phyloP scores from a whole-genome alignment of 257 asterid genomes.

The Asclepias syriaca region DNA sequence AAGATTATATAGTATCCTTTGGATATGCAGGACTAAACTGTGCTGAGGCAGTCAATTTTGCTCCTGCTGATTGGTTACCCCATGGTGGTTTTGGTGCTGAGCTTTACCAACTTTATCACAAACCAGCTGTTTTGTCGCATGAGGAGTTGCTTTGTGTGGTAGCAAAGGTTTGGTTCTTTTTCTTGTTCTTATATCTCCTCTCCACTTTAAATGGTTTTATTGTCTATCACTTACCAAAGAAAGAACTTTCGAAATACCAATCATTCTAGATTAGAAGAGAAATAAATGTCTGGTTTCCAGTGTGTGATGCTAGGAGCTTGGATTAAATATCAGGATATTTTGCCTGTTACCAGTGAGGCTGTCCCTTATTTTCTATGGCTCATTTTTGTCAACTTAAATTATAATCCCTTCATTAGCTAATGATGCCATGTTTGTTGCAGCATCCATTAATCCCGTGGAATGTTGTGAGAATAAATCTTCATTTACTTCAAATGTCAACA shows the following conservation, averaged over 20 bases:
- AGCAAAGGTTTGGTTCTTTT: conserved; percentile 52
- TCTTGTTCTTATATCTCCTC: background rate
- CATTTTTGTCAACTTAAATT: background rate
- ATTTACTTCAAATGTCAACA: background rate
- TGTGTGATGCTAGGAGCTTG: background rate
- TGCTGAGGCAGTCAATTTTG: conserved; percentile 99
- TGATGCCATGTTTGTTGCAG: background rate
- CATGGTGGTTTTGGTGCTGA: conserved; percentile 97
- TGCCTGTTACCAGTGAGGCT: background rate
- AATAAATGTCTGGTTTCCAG: background rate
- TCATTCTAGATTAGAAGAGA: background rate
- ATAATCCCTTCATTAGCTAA: background rate
- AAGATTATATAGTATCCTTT: conserved; percentile 22
- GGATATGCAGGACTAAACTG: conserved; percentile 74
- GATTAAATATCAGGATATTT: background rate
- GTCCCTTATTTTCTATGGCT: background rate
- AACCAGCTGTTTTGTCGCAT: conserved; percentile 86
- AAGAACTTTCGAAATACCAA: too few species aligned
- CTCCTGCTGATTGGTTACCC: conserved; percentile 99
- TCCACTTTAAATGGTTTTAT: background rate
- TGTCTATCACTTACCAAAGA: background rate
- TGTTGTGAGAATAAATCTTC: background rate
- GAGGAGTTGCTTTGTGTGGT: conserved; percentile 90
- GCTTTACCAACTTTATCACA: conserved; percentile 75
- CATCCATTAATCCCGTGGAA: background rate